A percentile compares a stretch with the other conserved stretches of the same genome.
These are phyloP conservation scores for Ganoderma resinaceum DNA, from an alignment of 1,284 basidiomycete genomes.

Conservation along the genomic window DNA sequence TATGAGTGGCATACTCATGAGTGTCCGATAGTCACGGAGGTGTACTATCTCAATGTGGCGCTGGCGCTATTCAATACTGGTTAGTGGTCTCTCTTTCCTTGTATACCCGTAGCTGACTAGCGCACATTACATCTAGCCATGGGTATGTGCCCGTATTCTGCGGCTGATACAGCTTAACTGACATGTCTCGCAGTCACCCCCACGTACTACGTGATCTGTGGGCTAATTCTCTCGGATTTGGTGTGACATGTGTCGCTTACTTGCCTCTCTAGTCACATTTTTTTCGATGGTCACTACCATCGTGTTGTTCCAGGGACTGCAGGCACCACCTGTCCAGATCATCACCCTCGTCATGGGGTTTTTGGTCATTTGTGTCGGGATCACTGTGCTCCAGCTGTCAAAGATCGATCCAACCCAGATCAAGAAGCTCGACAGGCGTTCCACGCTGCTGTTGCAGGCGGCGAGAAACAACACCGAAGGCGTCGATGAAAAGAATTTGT, in stretches of 20 bases:
- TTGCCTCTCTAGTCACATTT: constrained; percentile 68
- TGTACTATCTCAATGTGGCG: constrained; percentile 97
- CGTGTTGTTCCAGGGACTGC: constrained; percentile 90
- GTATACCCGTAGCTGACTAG: constrained; percentile 5
- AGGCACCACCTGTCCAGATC: constrained; percentile 78
- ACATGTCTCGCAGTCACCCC: constrained; percentile 70
- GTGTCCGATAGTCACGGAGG: constrained; percentile 73
- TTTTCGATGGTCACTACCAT: constrained; percentile 90
- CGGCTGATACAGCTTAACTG: constrained; percentile 19
- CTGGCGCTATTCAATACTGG: constrained; percentile 95
- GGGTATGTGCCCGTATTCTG: constrained; percentile 53
- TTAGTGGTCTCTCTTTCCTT: constrained; percentile 41
- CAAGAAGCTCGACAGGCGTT: constrained; percentile 79
- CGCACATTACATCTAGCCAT: constrained; percentile 60
- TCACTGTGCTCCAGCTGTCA: constrained; percentile 95
- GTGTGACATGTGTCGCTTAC: constrained; percentile 5
- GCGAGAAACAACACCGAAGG: constrained; percentile 70
- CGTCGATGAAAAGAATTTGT: constrained; percentile 63
- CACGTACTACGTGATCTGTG: constrained; percentile 87
- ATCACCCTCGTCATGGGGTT: constrained; percentile 94
- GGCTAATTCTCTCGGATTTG: constrained; percentile 36
- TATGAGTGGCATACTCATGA: constrained; percentile 12
- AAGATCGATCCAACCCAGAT: constrained; percentile 87
- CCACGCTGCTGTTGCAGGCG: constrained; percentile 86
- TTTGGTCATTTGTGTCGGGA: constrained; percentile 88